phyloP scores from a whole-genome alignment of 345 rosid species.

The Lumnitzera racemosa region DNA sequence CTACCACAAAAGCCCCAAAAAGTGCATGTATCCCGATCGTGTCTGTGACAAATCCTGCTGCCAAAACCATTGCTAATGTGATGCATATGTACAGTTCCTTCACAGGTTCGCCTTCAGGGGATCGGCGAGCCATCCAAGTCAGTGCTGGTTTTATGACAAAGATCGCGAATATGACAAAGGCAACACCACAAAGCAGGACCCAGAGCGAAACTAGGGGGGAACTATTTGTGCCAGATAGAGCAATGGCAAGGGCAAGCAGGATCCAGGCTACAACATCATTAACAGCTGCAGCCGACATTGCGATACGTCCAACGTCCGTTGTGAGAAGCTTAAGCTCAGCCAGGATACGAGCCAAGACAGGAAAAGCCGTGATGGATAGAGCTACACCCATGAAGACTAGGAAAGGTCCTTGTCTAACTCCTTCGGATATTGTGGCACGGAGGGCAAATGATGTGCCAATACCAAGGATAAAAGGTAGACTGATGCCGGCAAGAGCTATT shows the following conservation, averaged over 20 bases:
- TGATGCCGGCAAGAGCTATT: constrained; percentile 61
- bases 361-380: constrained; percentile 45
- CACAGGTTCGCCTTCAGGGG: constrained; percentile 39
- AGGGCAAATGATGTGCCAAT: constrained; percentile 60
- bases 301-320: constrained; percentile 43
- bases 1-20: constrained; percentile 42
- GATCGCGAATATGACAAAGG: constrained; percentile 17
- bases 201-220: constrained; percentile 30
- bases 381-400: constrained; percentile 48
- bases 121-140: constrained; percentile 22
- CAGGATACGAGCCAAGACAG: constrained; percentile 35
- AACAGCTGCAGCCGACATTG: constrained; percentile 46
- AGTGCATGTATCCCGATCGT: constrained; percentile 39
- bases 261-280: constrained; percentile 45
- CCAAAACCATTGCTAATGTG: constrained; percentile 24
- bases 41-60: constrained; percentile 31
- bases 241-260: constrained; percentile 39
- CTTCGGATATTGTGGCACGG: constrained; percentile 41
- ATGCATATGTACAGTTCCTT: constrained; percentile 35
- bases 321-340: constrained; percentile 48
- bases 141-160: constrained; percentile 14
- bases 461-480: constrained; percentile 55
- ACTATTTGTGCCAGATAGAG: constrained; percentile 20
- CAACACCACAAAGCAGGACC: constrained; percentile 35
- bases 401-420: constrained; percentile 34